Percentiles rank a stretch among this genome's conserved stretches.
These are phyloP conservation scores for Citrullus amarus DNA, from an alignment of 306 rosid species.

Conservation along the genomic window DNA sequence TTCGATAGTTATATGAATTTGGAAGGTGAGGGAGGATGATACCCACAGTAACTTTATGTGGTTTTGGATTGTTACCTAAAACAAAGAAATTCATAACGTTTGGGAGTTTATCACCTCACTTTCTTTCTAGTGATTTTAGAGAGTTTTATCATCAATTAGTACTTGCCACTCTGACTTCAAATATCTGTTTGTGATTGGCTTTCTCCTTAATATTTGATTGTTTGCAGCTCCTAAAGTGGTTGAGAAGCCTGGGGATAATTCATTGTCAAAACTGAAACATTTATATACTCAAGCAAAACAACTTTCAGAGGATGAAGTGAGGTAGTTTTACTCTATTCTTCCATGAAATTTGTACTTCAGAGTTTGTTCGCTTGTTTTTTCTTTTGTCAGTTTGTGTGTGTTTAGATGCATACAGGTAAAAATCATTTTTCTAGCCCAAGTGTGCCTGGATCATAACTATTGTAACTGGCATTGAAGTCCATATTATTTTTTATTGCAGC, in stretches of 20 bases:
- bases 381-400: not conserved
- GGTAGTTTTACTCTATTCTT: conserved; percentile 27
- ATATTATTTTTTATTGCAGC: conserved; percentile 39
- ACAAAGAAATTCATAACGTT: not conserved
- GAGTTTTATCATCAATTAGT: not conserved
- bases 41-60: not conserved
- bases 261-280: conserved; percentile 45
- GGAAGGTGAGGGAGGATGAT: not conserved
- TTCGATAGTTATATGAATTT: not conserved
- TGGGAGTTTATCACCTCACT: not conserved
- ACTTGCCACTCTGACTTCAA: not conserved
- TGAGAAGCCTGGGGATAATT: conserved; percentile 92
- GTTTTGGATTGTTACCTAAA: not conserved
- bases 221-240: conserved; percentile 84
- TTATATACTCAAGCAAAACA: conserved; percentile 78
- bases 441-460: not conserved
- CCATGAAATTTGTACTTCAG: conserved; percentile 5
- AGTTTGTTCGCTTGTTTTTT: not conserved
- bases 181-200: conserved; percentile 8
- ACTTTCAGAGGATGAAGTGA: conserved; percentile 67
- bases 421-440: not conserved
- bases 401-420: not conserved
- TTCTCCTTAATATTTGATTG: conserved; percentile 6
- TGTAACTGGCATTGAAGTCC: not conserved
- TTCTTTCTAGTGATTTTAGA: not conserved